Evolutionary conservation across 306 rosid species (phyloP).

Genomic region (Oemleria cerasiformis): DNA sequence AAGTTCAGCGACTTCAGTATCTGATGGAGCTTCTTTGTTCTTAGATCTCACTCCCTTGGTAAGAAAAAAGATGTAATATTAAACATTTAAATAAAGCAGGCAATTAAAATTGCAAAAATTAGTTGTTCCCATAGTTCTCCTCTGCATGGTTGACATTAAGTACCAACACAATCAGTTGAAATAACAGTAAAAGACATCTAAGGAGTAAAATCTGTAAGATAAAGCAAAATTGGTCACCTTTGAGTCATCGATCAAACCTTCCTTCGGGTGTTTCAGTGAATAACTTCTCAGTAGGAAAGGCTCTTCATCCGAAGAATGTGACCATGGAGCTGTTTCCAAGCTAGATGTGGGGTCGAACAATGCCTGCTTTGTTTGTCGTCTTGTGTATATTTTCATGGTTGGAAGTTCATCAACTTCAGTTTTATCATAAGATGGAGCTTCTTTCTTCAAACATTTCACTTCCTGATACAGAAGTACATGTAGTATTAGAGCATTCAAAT

Average conservation of each 20-base stretch:
- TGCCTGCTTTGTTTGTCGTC: conserved; percentile 6
- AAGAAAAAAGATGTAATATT: background rate
- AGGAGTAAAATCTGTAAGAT: background rate
- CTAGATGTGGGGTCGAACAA: background rate
- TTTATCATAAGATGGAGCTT: background rate
- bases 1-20: conserved; percentile 5
- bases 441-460: background rate
- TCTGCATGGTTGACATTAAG: conserved; percentile 1
- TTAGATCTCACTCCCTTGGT: background rate
- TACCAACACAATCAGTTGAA: background rate
- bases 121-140: background rate
- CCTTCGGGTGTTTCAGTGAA: background rate
- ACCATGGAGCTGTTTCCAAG: background rate
- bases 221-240: background rate
- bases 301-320: background rate
- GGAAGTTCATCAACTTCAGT: conserved; percentile 8
- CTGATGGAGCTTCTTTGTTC: conserved; percentile 1
- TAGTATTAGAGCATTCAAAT: background rate
- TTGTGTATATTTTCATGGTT: conserved; percentile 5
- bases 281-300: background rate
- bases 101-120: background rate
- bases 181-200: background rate
- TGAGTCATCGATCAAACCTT: background rate
- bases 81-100: background rate
- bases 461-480: background rate